phyloP scores from a whole-genome alignment of 805 yeast species.

The Cyberlindnera subsufficiens region DNA sequence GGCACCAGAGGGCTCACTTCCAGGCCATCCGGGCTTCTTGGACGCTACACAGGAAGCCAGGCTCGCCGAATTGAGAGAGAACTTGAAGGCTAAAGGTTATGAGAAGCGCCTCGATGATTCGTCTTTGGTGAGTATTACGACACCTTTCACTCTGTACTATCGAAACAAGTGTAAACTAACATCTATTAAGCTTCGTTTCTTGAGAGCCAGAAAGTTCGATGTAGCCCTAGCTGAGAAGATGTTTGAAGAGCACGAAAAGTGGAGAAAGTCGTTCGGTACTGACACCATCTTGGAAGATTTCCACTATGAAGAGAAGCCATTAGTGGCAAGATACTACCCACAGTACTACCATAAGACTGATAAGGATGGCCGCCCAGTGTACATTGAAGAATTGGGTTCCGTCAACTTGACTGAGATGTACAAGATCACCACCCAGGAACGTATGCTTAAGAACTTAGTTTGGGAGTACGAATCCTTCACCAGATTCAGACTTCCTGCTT shows the following conservation, averaged over 20 bases:
- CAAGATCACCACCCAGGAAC: conserved; percentile 89
- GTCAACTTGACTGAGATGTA: conserved; percentile 89
- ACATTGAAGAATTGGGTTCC: conserved; percentile 87
- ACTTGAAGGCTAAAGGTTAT: conserved; percentile 59
- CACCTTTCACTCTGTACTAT: not conserved
- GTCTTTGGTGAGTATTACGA: conserved; percentile 26
- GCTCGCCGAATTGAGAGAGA: conserved; percentile 51
- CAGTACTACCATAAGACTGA: conserved; percentile 97
- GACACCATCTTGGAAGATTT: conserved; percentile 84
- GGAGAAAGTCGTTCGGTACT: conserved; percentile 86
- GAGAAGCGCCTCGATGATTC: conserved; percentile 84
- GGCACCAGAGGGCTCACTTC: conserved; percentile 52
- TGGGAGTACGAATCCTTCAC: conserved; percentile 97
- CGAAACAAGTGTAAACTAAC: not conserved
- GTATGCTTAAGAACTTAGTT: conserved; percentile 92
- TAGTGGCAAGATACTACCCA: conserved; percentile 86
- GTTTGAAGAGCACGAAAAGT: conserved; percentile 82
- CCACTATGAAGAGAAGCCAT: conserved; percentile 87
- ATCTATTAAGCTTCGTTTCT: conserved; percentile 48
- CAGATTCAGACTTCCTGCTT: conserved; percentile 83
- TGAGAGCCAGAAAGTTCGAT: conserved; percentile 94
- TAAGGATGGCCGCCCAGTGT: conserved; percentile 94
- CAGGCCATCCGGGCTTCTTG: conserved; percentile 81
- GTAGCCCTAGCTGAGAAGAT: conserved; percentile 69
- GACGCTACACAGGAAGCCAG: conserved; percentile 61